Base-by-base conservation (phyloP, 2,329 filamentous ascomycete species). In the Neopestalotiopsis rosae region DNA sequence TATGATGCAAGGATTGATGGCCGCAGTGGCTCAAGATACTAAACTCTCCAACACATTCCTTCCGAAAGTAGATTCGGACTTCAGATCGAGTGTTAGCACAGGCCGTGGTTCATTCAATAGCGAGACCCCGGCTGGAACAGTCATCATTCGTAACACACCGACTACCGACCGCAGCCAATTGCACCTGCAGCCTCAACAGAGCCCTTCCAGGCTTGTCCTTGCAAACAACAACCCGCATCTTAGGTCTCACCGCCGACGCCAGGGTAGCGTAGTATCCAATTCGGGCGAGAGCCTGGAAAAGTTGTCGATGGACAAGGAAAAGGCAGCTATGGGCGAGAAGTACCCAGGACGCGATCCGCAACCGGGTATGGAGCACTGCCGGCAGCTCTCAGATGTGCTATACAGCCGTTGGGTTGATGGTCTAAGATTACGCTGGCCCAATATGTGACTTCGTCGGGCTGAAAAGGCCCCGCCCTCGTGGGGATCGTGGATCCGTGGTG, bases 341-440 rank as follows among this genome's bases (percentile, higher is more conserved):
- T 89, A 87, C 67, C 88, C 88, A 1, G 87, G 87, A 1, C 84
- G 86, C 52, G 82, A 86, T 66, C 77, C 86, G 1, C 81, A 82
- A 61, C 87, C 90, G 1, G 95, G 94, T 2, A 95, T 98, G 93
- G 95, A 98, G 80, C 95, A 98, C 81, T 93, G 92, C 72, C 94
- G 94, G 77, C 90, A 97, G 78, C 86, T 98, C 49, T 94, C 93
- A 1, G 94, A 98, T 79, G 93, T 97, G 24, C 87, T 99, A 24
- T 98, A 98, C 81, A 90, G 91, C 17, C 89, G 95, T 58, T 99
- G 96, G 96, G 90, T 91, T 2, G 93, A 97, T 69, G 94, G 94
- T 1, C 83, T 98, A 74, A 90, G 91, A 72, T 87, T 89, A 67
- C 86, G 92, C 68, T 95, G 92, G 92, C 86, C 61, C 17, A 67